phyloP scores from a whole-genome alignment of 148 eudicot genomes.

The Rhododendron kiyosumense region DNA sequence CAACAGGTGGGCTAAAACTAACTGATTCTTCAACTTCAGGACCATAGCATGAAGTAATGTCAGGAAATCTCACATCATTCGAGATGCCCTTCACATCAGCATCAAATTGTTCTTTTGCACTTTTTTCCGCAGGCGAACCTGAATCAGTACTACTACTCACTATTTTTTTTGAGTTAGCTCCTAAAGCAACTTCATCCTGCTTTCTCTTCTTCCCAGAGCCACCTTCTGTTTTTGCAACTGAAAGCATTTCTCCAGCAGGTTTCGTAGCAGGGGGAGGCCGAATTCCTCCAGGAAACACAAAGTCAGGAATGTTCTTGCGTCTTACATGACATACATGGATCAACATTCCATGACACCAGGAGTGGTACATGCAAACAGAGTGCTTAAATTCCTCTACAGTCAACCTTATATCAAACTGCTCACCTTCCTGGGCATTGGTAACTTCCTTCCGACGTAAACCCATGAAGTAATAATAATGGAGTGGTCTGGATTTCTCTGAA shows the following conservation, averaged over 20 bases:
- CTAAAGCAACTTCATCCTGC: slow-evolving; percentile 12
- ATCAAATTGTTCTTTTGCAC: not conserved
- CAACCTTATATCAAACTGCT: slow-evolving; percentile 76
- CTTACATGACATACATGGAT: slow-evolving; percentile 68
- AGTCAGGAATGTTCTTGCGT: slow-evolving; percentile 56
- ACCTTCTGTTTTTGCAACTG: not conserved
- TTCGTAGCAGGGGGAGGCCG: slow-evolving; percentile 55
- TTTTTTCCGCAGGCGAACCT: slow-evolving; percentile 1
- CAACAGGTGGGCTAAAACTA: not conserved
- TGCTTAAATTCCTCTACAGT: slow-evolving; percentile 88
- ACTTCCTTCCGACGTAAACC: slow-evolving; percentile 77
- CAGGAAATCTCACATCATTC: not conserved
- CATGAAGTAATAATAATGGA: slow-evolving; percentile 76
- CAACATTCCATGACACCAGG: slow-evolving; percentile 68
- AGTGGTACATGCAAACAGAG: slow-evolving; percentile 47
- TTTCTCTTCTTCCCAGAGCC: slow-evolving; percentile 17
- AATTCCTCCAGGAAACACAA: slow-evolving; percentile 90
- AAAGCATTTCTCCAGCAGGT: slow-evolving; percentile 31
- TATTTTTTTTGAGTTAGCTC: slow-evolving; percentile 10
- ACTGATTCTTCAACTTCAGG: slow-evolving; percentile 12
- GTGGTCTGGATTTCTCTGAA: slow-evolving; percentile 55
- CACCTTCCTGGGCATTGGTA: slow-evolving; percentile 45
- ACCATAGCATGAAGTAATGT: not conserved
- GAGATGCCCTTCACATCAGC: not conserved
- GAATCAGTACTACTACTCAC: not conserved